A percentile compares a stretch with the other conserved stretches of the same genome.
Evolutionary conservation across 192 early-diverging fungal genomes (phyloP).

Genomic region (Geosiphon pyriformis): DNA sequence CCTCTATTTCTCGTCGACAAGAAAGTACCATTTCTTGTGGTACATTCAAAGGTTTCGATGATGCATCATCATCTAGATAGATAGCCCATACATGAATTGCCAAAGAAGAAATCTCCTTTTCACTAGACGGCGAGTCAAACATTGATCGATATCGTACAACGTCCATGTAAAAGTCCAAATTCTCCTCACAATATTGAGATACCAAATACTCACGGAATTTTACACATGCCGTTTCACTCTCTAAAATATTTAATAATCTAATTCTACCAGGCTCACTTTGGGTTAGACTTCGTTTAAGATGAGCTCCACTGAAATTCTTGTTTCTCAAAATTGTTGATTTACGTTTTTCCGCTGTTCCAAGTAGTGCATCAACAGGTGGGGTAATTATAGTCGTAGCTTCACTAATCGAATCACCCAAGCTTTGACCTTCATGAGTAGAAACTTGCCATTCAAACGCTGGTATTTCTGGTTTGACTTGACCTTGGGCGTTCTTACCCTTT

Average conservation of each 20-base stretch:
- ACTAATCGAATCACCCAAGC: not conserved
- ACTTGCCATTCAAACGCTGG: conserved; percentile 26
- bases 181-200: conserved; percentile 24
- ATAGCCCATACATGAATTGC: conserved; percentile 15
- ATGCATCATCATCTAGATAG: conserved; percentile 21
- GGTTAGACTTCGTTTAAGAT: not conserved
- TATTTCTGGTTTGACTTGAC: not conserved
- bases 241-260: conserved; percentile 18
- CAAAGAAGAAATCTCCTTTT: not conserved
- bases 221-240: conserved; percentile 2
- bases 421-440: not conserved
- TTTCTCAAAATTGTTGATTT: not conserved
- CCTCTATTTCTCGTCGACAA: conserved; percentile 14
- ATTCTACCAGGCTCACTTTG: conserved; percentile 9
- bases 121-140: not conserved
- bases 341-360: not conserved
- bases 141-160: conserved; percentile 8
- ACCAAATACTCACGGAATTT: conserved; percentile 19
- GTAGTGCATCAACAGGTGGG: conserved; percentile 8
- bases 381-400: not conserved
- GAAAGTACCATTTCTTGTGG: conserved; percentile 11
- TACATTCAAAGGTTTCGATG: conserved; percentile 21
- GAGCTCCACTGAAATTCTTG: not conserved
- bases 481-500: not conserved
- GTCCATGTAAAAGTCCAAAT: conserved; percentile 25